Evolutionary conservation across 108 stramenopile genomes (phyloP).

Genomic region (Fragilariopsis cylindrus): DNA sequence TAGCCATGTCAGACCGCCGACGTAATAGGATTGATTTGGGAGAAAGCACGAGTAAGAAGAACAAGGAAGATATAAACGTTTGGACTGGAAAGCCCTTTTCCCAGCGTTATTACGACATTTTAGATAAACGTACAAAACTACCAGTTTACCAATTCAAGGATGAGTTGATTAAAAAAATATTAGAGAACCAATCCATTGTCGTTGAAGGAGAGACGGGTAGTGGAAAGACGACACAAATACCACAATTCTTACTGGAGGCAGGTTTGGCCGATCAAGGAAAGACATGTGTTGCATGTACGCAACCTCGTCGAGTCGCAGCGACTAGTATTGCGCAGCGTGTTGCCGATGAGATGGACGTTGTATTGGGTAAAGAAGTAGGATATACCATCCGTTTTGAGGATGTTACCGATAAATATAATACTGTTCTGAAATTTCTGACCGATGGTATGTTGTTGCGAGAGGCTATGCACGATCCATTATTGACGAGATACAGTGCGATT

Average conservation of each 20-base stretch:
- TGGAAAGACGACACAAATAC: conserved; percentile 73
- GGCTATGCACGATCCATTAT: conserved; percentile 97
- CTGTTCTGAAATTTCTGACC: conserved; percentile 93
- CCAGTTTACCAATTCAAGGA: conserved; percentile 97
- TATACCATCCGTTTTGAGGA: conserved; percentile 99
- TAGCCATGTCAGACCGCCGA: conserved; percentile 28
- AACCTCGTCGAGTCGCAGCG: conserved; percentile 98
- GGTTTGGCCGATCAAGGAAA: conserved; percentile 69
- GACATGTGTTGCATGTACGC: conserved; percentile 94
- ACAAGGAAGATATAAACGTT: conserved; percentile 69
- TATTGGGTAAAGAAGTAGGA: conserved; percentile 94
- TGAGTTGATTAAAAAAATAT: conserved; percentile 81
- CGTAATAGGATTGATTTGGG: conserved; percentile 43
- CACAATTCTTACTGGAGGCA: conserved; percentile 93
- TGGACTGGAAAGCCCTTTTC: conserved; percentile 85
- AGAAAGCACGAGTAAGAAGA: conserved; percentile 14
- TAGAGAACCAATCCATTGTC: conserved; percentile 91
- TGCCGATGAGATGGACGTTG: conserved; percentile 99
- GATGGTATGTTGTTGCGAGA: conserved; percentile 94
- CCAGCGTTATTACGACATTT: conserved; percentile 51
- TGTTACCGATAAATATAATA: conserved; percentile 63
- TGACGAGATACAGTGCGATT: conserved; percentile 90
- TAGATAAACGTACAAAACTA: conserved; percentile 83
- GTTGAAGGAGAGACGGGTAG: conserved; percentile 97
- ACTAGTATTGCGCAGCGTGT: conserved; percentile 97